A percentile compares a stretch with the other conserved stretches of the same genome.
Conservation (phyloP, 164 flowering plant species). For the Piper betle region DNA sequence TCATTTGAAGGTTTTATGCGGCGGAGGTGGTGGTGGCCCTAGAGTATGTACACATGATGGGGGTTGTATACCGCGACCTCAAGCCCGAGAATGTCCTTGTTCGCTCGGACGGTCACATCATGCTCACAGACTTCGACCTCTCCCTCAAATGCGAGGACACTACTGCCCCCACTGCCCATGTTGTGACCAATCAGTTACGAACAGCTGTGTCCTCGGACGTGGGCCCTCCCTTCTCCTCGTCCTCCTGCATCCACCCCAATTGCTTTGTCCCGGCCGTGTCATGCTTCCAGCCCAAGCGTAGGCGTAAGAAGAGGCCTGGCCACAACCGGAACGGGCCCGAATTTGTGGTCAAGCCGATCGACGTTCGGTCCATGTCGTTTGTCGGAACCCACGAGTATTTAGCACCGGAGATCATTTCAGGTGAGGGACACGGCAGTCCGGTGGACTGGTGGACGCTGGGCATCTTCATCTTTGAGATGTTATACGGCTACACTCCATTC, state of each 20-base stretch:
- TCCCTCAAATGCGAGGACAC: slow-evolving; percentile 51
- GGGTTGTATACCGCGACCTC: slow-evolving; percentile 80
- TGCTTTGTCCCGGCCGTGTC: slow-evolving; percentile 77
- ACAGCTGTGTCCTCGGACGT: slow-evolving; percentile 11
- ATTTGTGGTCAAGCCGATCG: slow-evolving; percentile 62
- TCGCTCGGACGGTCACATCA: slow-evolving; percentile 76
- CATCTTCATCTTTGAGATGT: slow-evolving; percentile 56
- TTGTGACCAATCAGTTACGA: slow-evolving; percentile 17
- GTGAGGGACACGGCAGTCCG: slow-evolving; percentile 83
- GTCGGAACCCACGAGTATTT: slow-evolving; percentile 90
- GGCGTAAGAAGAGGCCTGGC: slow-evolving; percentile 37
- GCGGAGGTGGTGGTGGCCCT: slow-evolving; percentile 69
- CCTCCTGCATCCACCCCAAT: slow-evolving; percentile 67
- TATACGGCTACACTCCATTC: slow-evolving; percentile 74
- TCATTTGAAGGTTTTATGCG: slow-evolving; percentile 49
- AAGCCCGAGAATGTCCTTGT: slow-evolving; percentile 88
- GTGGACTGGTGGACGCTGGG: slow-evolving; percentile 98
- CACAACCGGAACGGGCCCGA: slow-evolving; percentile 24
- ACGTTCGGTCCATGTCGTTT: slow-evolving; percentile 78
- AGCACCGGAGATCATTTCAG: slow-evolving; percentile 81
- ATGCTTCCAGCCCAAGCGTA: slow-evolving; percentile 51
- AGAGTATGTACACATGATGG: slow-evolving; percentile 81
- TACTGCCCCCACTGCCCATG: slow-evolving; percentile 40
- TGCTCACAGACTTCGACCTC: slow-evolving; percentile 87
- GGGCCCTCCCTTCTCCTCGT: slow-evolving; percentile 18